Percentiles rank a stretch among this genome's conserved stretches.
Evolutionary conservation across 352 stramenopile species (phyloP).

Genomic region (Plasmopara viticola): DNA sequence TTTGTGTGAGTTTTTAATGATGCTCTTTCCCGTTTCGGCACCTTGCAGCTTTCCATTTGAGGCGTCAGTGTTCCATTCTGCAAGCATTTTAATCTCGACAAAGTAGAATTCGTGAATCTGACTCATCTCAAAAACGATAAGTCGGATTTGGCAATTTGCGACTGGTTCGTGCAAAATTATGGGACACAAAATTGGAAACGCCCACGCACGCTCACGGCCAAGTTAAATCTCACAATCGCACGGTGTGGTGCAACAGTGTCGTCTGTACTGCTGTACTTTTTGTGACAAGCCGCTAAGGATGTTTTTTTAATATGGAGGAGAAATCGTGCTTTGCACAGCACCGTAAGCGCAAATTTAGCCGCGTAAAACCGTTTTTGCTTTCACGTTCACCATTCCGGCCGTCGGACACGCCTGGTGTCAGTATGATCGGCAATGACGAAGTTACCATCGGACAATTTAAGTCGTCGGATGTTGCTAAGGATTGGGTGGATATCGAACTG

Average conservation of each 20-base stretch:
- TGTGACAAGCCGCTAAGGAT: background rate
- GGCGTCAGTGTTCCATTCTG: background rate
- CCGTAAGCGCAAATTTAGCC: background rate
- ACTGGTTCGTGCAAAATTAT: background rate
- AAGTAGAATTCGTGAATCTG: conserved; percentile 1
- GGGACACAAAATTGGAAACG: background rate
- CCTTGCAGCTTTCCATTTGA: background rate
- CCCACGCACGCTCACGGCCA: background rate
- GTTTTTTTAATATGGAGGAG: background rate
- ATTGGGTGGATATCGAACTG: background rate
- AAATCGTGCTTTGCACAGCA: background rate
- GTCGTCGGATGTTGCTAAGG: background rate
- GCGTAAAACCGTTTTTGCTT: background rate
- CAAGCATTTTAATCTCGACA: background rate
- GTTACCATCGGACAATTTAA: background rate
- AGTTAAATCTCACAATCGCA: background rate
- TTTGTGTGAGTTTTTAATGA: background rate
- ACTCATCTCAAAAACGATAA: background rate
- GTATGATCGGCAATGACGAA: background rate
- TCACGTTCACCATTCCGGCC: background rate
- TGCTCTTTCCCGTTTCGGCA: background rate
- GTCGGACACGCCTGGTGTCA: background rate
- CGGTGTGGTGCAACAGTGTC: background rate
- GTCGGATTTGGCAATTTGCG: background rate
- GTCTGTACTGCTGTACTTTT: background rate